A percentile compares a stretch with the other conserved stretches of the same genome.
Conservation (phyloP, 2,329 filamentous ascomycete genomes). For the Beauveria australis region DNA sequence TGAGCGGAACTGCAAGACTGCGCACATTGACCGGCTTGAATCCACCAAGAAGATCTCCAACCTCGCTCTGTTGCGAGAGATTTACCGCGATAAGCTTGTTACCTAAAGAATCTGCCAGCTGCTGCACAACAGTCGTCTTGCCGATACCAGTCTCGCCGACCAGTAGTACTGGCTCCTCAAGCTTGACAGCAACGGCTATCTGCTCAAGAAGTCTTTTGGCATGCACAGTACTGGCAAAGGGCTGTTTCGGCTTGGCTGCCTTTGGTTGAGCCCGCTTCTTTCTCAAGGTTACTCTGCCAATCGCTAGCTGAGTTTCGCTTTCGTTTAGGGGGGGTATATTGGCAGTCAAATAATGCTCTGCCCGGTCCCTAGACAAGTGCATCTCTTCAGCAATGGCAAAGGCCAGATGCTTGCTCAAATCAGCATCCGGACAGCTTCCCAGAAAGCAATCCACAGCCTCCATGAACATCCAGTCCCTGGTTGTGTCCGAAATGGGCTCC, state of each 20-base stretch:
- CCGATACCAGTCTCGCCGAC: conserved; percentile 99
- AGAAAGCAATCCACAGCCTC: conserved; percentile 92
- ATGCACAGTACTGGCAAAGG: conserved; percentile 83
- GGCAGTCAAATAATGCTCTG: conserved; percentile 66
- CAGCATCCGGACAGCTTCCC: conserved; percentile 63
- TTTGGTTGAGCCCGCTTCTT: conserved; percentile 46
- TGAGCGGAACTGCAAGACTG: conserved; percentile 77
- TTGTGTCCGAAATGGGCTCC: conserved; percentile 64
- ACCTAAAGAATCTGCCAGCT: conserved; percentile 74
- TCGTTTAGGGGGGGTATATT: conserved; percentile 65
- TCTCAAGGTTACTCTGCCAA: conserved; percentile 59
- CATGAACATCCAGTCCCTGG: conserved; percentile 78
- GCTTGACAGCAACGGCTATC: conserved; percentile 71
- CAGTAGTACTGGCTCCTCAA: conserved; percentile 81
- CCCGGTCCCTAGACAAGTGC: conserved; percentile 74
- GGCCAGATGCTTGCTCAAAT: conserved; percentile 52
- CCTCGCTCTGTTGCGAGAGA: conserved; percentile 94
- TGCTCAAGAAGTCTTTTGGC: conserved; percentile 81
- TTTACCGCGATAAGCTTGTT: conserved; percentile 90
- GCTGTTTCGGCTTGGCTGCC: conserved; percentile 45
- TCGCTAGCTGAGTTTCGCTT: conserved; percentile 44
- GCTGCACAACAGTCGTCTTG: conserved; percentile 94
- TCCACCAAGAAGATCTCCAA: conserved; percentile 87
- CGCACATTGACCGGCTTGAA: conserved; percentile 94
- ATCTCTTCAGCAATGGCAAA: conserved; percentile 75